Evolutionary conservation across 495 filamentous ascomycete species (phyloP).

Genomic region (Evernia prunastri): DNA sequence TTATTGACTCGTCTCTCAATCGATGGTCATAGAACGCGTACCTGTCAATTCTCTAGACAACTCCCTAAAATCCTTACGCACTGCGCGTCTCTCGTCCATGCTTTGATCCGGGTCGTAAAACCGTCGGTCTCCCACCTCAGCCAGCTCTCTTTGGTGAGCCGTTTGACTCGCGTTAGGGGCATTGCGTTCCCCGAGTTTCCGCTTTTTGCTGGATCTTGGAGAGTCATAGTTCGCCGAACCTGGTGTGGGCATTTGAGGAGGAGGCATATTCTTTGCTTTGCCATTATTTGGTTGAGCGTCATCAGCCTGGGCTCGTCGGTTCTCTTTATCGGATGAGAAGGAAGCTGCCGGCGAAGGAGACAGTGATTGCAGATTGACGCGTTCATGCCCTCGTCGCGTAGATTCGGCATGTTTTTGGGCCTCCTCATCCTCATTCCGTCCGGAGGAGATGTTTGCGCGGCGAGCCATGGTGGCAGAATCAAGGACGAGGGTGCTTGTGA

Average conservation of each 20-base stretch:
- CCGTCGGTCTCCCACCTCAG: slow-evolving; percentile 37
- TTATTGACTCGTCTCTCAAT: slow-evolving; percentile 9
- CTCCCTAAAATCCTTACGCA: slow-evolving; percentile 63
- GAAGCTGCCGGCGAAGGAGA: slow-evolving; percentile 38
- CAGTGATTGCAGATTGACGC: slow-evolving; percentile 25
- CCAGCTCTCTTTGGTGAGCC: slow-evolving; percentile 23
- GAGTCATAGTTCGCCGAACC: slow-evolving; percentile 14
- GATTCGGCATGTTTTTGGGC: not conserved
- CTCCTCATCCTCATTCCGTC: slow-evolving; percentile 24
- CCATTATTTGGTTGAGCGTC: slow-evolving; percentile 16
- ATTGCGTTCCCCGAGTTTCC: slow-evolving; percentile 36
- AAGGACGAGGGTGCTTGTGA: not conserved
- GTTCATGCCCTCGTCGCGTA: slow-evolving; percentile 19
- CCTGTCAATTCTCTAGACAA: slow-evolving; percentile 59
- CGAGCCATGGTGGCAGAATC: slow-evolving; percentile 26
- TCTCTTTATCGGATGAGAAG: slow-evolving; percentile 56
- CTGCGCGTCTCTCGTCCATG: slow-evolving; percentile 61
- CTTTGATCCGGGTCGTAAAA: slow-evolving; percentile 89
- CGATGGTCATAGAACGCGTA: slow-evolving; percentile 27
- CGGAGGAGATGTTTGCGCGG: slow-evolving; percentile 20
- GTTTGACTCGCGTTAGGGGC: slow-evolving; percentile 25
- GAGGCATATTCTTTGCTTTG: slow-evolving; percentile 24
- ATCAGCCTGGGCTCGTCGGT: slow-evolving; percentile 27
- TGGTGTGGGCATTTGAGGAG: slow-evolving; percentile 23
- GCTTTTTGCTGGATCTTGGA: slow-evolving; percentile 35